phyloP scores from a whole-genome alignment of 805 yeast genomes.

The Pichia paraexigua region DNA sequence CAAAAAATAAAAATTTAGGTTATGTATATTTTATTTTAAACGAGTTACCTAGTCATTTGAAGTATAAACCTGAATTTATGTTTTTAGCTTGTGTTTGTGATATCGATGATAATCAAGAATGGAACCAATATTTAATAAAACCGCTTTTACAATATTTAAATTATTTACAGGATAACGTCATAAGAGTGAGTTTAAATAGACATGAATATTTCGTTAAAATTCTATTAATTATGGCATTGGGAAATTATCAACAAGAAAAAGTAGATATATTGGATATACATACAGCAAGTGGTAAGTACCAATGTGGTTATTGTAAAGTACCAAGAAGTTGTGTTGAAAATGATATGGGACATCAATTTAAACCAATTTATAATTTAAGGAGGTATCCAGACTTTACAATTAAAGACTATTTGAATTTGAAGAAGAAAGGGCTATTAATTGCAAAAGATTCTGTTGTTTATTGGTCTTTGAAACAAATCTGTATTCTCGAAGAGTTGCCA shows the following conservation, averaged over 20 bases:
- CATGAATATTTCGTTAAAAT: constrained; percentile 7
- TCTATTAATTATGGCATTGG: not conserved
- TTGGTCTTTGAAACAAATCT: not conserved
- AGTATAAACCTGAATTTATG: constrained; percentile 6
- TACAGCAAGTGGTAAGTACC: not conserved
- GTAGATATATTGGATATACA: not conserved
- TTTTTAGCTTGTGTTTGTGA: constrained; percentile 1
- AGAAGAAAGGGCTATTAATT: not conserved
- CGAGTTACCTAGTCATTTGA: constrained; percentile 3
- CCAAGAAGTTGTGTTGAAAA: not conserved
- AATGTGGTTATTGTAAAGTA: constrained; percentile 2
- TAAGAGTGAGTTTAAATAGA: constrained; percentile 4
- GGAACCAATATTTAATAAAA: not conserved
- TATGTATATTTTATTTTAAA: constrained; percentile 1
- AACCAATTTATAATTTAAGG: not conserved
- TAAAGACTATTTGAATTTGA: not conserved
- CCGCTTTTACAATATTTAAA: constrained; percentile 2
- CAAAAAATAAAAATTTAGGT: not conserved
- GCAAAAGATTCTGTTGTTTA: not conserved
- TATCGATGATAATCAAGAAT: not conserved
- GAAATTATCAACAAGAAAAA: not conserved
- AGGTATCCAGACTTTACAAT: not conserved
- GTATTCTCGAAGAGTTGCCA: not conserved
- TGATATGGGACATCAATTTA: not conserved
- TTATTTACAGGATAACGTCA: not conserved